Evolutionary conservation across 1,139 yeast genomes (phyloP), one percentile per base, ranked within the genome.

Genomic region (Yamadazyma diddensiae): DNA sequence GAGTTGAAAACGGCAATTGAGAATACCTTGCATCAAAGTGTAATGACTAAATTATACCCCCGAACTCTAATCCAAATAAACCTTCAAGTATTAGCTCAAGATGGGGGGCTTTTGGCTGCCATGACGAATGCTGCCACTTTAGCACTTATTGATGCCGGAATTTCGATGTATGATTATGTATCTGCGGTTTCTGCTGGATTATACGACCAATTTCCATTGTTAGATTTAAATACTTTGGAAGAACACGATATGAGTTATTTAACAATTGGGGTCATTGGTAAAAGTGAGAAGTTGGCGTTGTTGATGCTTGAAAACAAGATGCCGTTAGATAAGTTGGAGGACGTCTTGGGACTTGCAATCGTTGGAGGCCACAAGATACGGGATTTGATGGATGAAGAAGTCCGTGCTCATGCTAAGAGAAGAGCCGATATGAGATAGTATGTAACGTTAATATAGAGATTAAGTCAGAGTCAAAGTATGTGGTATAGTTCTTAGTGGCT

Each of bases 111-210:
- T 30, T 61, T 92, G 44, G 77, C 95, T 0, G 73, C 85, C 1
- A 77, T 94, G 49, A 70, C 87, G 30, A 92, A 94, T 53, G 87
- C 97, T n/a, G 76, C 85, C 31, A 86, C 96, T 1, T 63, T 92
- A 45, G 97, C 96, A 0, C 66, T 92, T 31, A 79, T 92, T 28
- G 97, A 94, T 59, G 97, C 97, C 1, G 98, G 98, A 28, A 81
- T 92, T 27, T 85, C 97, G 12, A 82, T 92, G 86, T 83, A 83
- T 51, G 97, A 92, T 54, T 90, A 86, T 52, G 83, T 92, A 10
- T 75, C 88, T 32, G 80, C 95, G 3, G 73, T 87, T 21, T 73
- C 82, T 21, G 85, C 90, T 6, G 97, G 97, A 0, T 60, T 86
- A 24, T 82, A 79, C 50, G 92, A 83, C 46, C 77, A 75, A 38